phyloP scores from a whole-genome alignment of 148 eudicot genomes.

The Persicaria tinctoria region DNA sequence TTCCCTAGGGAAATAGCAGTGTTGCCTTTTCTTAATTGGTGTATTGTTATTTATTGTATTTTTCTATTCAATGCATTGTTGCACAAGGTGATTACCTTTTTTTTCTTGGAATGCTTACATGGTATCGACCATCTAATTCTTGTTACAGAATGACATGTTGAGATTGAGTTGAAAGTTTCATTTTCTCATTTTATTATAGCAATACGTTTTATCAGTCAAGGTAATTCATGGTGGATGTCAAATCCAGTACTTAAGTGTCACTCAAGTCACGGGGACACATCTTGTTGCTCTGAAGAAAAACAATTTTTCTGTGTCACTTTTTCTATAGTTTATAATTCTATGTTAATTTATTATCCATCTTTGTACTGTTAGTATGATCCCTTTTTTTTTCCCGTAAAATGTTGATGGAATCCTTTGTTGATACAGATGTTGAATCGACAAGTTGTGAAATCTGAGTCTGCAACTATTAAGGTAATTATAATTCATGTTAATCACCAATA shows the following conservation, averaged over 20 bases:
- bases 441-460: slow-evolving; percentile 89
- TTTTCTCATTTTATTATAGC: neutral
- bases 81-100: neutral
- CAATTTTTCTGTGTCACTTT: neutral
- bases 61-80: neutral
- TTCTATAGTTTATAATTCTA: neutral
- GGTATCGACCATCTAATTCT: too few species aligned
- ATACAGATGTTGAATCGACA: slow-evolving; percentile 84
- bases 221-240: neutral
- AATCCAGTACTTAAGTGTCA: neutral
- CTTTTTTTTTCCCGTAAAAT: slow-evolving; percentile 5
- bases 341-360: neutral
- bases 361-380: neutral
- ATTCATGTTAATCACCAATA: neutral
- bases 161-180: neutral
- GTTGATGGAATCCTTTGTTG: slow-evolving; percentile 13
- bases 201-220: neutral
- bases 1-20: neutral
- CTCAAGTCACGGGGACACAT: neutral
- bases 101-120: neutral
- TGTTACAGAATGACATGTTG: too few species aligned
- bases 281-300: neutral
- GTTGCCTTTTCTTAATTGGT: neutral
- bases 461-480: slow-evolving; percentile 73
- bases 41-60: neutral